phyloP scores from a whole-genome alignment of 352 stramenopile species.

The Globisporangium recalcitrans region DNA sequence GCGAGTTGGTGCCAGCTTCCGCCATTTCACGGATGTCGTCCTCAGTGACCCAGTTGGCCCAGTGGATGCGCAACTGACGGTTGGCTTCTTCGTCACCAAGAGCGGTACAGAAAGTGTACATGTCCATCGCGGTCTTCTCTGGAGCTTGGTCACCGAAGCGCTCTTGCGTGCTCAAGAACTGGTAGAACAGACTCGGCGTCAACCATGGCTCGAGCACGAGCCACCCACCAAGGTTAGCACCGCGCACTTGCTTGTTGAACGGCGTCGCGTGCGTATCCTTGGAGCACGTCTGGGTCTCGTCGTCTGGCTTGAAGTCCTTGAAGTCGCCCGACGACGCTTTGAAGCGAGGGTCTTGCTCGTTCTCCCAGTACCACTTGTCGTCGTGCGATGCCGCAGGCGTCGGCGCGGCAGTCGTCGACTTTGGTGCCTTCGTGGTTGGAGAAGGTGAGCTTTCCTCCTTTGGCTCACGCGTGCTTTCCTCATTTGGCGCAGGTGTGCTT shows the following conservation, averaged over 20 bases:
- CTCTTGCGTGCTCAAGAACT: slow-evolving; percentile 88
- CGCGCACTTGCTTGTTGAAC: slow-evolving; percentile 84
- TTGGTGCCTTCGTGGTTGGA: not conserved
- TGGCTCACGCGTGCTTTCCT: not conserved
- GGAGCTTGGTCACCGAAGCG: slow-evolving; percentile 67
- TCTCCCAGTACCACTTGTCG: slow-evolving; percentile 63
- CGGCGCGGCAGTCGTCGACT: not conserved
- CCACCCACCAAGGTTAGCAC: slow-evolving; percentile 92
- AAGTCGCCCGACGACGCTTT: slow-evolving; percentile 39
- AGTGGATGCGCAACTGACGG: slow-evolving; percentile 90
- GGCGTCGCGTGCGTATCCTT: slow-evolving; percentile 59
- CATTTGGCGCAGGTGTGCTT: not conserved
- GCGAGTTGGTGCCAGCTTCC: slow-evolving; percentile 62
- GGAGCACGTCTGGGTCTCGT: slow-evolving; percentile 61
- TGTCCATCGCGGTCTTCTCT: slow-evolving; percentile 89
- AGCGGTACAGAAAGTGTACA: slow-evolving; percentile 89
- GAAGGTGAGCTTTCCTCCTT: not conserved
- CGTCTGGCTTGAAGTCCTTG: slow-evolving; percentile 48
- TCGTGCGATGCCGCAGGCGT: slow-evolving; percentile 20
- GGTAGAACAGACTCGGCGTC: slow-evolving; percentile 94
- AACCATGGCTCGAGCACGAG: slow-evolving; percentile 96
- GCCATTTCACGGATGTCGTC: slow-evolving; percentile 87
- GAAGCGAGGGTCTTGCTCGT: slow-evolving; percentile 48
- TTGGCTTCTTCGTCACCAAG: slow-evolving; percentile 90
- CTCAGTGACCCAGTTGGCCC: slow-evolving; percentile 92